Base-by-base conservation (phyloP, 2,329 filamentous ascomycete genomes). In the Intubia oerlemansii region DNA sequence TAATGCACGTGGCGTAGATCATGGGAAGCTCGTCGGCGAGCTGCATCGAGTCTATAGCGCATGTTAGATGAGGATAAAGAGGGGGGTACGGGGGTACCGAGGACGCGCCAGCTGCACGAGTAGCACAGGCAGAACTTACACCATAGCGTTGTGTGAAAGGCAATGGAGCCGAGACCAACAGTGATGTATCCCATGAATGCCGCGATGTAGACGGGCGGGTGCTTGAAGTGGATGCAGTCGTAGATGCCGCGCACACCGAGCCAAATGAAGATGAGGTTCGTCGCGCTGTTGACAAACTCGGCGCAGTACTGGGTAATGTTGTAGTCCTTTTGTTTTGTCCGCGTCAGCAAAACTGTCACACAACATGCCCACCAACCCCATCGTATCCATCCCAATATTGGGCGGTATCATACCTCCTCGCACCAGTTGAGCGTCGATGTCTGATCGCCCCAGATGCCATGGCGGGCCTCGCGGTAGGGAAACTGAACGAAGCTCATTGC, bases 221-320 rank as follows among this genome's bases (percentile, higher is more conserved):
- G 80, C 11, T 61, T 59, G 49, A 90, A 60, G 37, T 59, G 61
- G 22, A 74, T 44, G 47, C 80, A 90, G 47, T 71, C 81, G 31
- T 57, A 53, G 36, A 88, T 66, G 15, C 84, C 84, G 44, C 73
- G 75, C 38, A 67, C 51, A 7, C 80, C 80, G 13, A 91, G 62
- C 47, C 62, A 77, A 40, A 91, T 58, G 49, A 92, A 92, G 15
- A 88, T 54, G 4, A 77, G 47, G 47, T 92, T 92, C 19, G 81
- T 92, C 18, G 84, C 42, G 4, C 79, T 78, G 50, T 78, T 52
- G 34, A 51, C 41, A 13, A 47, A 36, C 37, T 50, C 48, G 22
- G 48, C 48, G 29, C 44, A 46, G 38, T 51, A 51, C 10, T 37
- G 39, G 3, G 44, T 48, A 33, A 51, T 45, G 33, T 48, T 50